Conservation (phyloP, 768 basidiomycete genomes). For the Amanita exitialis region DNA sequence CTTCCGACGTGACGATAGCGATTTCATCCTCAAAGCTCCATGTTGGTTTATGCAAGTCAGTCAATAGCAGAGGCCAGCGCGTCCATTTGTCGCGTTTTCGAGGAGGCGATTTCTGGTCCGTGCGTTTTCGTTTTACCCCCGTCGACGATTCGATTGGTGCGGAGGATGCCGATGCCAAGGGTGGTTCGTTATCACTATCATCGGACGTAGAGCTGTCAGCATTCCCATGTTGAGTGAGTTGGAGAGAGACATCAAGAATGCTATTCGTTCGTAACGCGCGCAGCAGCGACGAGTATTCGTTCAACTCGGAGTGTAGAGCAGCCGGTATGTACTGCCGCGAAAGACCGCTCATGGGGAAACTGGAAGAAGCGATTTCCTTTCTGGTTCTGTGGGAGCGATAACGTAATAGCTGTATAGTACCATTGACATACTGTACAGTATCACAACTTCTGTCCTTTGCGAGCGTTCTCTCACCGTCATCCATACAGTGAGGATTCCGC, state of each 20-base stretch:
- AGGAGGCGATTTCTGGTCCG: constrained; percentile 10
- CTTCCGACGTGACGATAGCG: constrained; percentile 29
- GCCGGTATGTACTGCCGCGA: constrained; percentile 34
- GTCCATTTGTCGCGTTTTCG: constrained; percentile 51
- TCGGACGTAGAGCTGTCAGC: constrained; percentile 12
- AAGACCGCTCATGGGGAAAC: neutral
- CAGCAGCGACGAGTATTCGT: constrained; percentile 57
- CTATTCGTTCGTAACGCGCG: constrained; percentile 51
- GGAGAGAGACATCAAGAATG: constrained; percentile 46
- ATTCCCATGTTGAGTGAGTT: constrained; percentile 20
- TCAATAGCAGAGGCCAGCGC: constrained; percentile 59
- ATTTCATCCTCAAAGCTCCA: constrained; percentile 69
- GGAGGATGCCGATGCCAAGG: neutral
- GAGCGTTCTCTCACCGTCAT: constrained; percentile 19
- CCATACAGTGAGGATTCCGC: constrained; percentile 19
- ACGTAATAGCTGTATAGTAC: constrained; percentile 35
- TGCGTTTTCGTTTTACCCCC: constrained; percentile 13
- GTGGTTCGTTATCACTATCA: constrained; percentile 14
- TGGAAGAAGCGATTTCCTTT: neutral
- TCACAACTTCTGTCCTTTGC: constrained; percentile 8
- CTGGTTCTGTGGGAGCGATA: constrained; percentile 19
- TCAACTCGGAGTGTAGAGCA: constrained; percentile 51
- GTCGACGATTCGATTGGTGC: neutral
- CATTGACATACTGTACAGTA: constrained; percentile 1
- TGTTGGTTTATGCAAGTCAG: constrained; percentile 57